Conservation (phyloP, 441 rosid species). For the Macaranga tanarius region DNA sequence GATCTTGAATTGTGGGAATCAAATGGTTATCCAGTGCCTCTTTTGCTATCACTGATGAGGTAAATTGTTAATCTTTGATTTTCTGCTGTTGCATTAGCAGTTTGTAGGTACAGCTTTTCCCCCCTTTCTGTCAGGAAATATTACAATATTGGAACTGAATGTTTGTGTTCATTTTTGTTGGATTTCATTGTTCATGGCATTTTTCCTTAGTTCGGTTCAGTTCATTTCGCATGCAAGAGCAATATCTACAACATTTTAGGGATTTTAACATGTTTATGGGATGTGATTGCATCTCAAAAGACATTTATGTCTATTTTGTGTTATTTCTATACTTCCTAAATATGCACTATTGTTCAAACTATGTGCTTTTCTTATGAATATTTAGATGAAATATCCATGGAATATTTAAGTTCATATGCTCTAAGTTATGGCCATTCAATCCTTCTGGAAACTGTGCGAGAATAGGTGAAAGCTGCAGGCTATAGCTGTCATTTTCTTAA, state of each 20-base stretch:
- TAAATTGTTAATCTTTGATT: constrained; percentile 15
- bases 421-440: background rate
- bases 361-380: background rate
- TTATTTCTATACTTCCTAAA: background rate
- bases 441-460: background rate
- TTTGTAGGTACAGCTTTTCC: background rate
- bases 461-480: background rate
- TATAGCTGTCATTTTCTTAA: background rate
- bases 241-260: background rate
- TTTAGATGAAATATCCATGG: background rate
- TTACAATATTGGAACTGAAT: background rate
- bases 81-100: background rate
- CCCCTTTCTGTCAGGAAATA: background rate
- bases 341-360: background rate
- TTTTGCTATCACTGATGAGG: constrained; percentile 81
- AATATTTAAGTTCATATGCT: background rate
- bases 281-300: background rate
- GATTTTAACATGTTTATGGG: background rate
- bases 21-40: constrained; percentile 66
- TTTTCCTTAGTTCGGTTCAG: background rate
- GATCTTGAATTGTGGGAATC: constrained; percentile 66
- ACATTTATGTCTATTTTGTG: background rate
- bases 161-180: background rate
- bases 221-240: background rate
- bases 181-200: background rate